Percentiles rank a stretch among this genome's conserved stretches.
Conservation (phyloP, 1,139 yeast species). For the Hemisphaericaspora xylanilytica region DNA sequence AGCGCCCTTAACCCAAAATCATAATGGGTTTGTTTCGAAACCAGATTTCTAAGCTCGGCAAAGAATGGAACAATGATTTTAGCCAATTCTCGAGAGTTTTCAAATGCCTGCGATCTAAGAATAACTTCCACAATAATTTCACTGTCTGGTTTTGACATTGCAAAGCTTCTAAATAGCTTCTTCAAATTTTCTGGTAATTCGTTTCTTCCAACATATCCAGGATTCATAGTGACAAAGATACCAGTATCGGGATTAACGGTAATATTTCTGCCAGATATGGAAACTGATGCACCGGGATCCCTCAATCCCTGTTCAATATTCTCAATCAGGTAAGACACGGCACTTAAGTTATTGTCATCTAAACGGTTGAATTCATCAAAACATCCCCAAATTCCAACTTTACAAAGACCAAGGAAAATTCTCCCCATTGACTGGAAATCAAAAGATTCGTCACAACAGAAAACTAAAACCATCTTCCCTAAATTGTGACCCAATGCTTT, state of each 20-base stretch:
- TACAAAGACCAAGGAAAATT: conserved; percentile 76
- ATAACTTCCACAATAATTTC: conserved; percentile 69
- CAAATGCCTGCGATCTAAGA: conserved; percentile 71
- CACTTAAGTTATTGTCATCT: conserved; percentile 69
- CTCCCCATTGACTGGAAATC: conserved; percentile 81
- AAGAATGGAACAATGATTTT: conserved; percentile 57
- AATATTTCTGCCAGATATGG: conserved; percentile 48
- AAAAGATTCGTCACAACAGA: conserved; percentile 88
- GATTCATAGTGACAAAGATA: conserved; percentile 88
- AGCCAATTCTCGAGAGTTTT: conserved; percentile 47
- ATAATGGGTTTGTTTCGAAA: conserved; percentile 68
- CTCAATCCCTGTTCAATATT: conserved; percentile 58
- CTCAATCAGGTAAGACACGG: conserved; percentile 82
- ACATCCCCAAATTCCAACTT: conserved; percentile 93
- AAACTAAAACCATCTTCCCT: conserved; percentile 81
- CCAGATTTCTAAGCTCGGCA: conserved; percentile 28
- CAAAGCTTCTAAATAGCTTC: conserved; percentile 70
- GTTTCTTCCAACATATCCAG: conserved; percentile 82
- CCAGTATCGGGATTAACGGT: conserved; percentile 58
- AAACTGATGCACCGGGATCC: conserved; percentile 25
- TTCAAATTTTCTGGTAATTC: conserved; percentile 83
- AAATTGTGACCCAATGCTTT: conserved; percentile 80
- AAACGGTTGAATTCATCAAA: conserved; percentile 94
- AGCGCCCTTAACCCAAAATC: conserved; percentile 88
- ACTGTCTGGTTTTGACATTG: conserved; percentile 74